Evolutionary conservation across 495 filamentous ascomycete species (phyloP), one percentile per base, ranked within the genome.

Genomic region (Penicillium canescens): DNA sequence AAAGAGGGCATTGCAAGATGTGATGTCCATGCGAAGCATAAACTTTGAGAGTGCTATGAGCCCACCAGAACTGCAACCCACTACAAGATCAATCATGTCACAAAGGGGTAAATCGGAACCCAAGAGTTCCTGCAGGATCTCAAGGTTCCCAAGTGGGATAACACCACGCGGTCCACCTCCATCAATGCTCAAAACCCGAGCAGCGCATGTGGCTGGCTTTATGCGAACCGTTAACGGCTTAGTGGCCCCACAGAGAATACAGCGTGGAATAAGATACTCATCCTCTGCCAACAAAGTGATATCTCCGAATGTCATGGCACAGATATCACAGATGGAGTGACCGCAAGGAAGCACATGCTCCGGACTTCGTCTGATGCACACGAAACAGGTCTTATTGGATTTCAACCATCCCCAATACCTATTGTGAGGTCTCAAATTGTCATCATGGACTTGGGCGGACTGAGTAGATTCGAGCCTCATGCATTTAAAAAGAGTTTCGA

Each of bases 291-390:
- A 47, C 7, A 39, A 16, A 11, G 41, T 31, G 1, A 49, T 31
- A 11, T n/a, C 42, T 3, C 63, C 61, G 42, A 62, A 70, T 6
- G 56, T 58, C 24, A 42, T 38, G 0, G 60, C 52, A 42, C 64
- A 73, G 13, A 16, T 52, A 37, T 73, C 62, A 42, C 64, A 73
- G 4, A 73, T 56, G 3, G 54, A 24, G 49, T 73, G 63, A 16
- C 58, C 54, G 44, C 66, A 73, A 2, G 55, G 37, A 1, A 70
- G 45, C n/a, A 56, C 21, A 47, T 71, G 57, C 53, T 68, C 57
- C 16, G 66, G 70, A 34, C 46, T 58, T 24, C 54, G 38, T 8
- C 53, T 38, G 23, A 73, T 31, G 44, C 55, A 57, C 37, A 40
- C 9, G 21, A 57, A 21, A 36, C 55, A 57, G 18, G 55, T 57